A percentile compares a stretch with the other conserved stretches of the same genome.
Evolutionary conservation across 768 basidiomycete species (phyloP).

Genomic region (Auricularia sp.): DNA sequence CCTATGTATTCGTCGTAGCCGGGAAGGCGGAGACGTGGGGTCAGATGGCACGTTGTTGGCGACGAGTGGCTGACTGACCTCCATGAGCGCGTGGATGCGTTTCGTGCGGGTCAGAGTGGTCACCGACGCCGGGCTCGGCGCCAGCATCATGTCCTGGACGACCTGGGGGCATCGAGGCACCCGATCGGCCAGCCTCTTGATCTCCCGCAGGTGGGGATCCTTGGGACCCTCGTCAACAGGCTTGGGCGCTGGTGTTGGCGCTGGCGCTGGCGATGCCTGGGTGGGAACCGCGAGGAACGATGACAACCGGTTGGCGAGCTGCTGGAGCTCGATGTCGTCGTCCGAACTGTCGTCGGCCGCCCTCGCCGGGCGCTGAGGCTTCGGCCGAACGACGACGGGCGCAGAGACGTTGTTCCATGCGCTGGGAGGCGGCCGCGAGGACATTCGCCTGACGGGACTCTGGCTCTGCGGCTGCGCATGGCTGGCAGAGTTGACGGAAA

Average conservation of each 20-base stretch:
- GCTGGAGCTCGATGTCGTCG: not conserved
- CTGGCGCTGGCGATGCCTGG: not conserved
- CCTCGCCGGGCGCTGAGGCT: not conserved
- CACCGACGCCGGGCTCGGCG: not conserved
- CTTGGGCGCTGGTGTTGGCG: not conserved
- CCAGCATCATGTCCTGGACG: not conserved
- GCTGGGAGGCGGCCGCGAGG: not conserved
- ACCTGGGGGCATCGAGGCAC: not conserved
- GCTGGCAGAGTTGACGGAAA: too few relatives aligned
- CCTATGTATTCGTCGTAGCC: not conserved
- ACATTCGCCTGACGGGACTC: not conserved
- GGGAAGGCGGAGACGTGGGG: not conserved
- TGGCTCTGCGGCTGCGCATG: too few relatives aligned
- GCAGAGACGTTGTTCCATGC: not conserved
- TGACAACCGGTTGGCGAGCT: not conserved
- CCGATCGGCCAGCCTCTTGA: not conserved
- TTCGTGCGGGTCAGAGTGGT: not conserved
- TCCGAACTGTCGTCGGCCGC: not conserved
- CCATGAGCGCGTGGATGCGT: conserved; percentile 1
- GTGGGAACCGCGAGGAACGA: not conserved
- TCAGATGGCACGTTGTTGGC: not conserved
- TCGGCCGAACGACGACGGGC: not conserved
- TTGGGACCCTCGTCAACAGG: not conserved
- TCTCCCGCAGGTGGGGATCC: not conserved
- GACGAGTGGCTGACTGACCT: not conserved